Percentiles rank a stretch among this genome's conserved stretches.
Conservation (phyloP, 208 protist species). For the Phytomonas francai region DNA sequence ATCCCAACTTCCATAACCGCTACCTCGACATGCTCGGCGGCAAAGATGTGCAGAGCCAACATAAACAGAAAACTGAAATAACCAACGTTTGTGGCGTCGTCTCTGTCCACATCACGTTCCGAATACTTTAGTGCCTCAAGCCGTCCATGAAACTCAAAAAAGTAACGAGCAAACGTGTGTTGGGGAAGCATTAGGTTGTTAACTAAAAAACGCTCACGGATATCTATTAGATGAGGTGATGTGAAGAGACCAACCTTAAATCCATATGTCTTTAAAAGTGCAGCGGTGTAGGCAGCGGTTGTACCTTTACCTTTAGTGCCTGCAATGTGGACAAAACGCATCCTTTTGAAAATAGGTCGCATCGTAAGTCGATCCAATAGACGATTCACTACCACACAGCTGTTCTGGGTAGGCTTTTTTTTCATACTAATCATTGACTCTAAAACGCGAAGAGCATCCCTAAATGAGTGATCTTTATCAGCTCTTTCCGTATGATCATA, state of each 20-base stretch:
- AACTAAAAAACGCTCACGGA: slow-evolving; percentile 81
- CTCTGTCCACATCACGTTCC: slow-evolving; percentile 44
- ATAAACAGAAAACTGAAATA: slow-evolving; percentile 89
- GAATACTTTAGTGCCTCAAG: slow-evolving; percentile 44
- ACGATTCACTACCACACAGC: slow-evolving; percentile 77
- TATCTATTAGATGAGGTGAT: slow-evolving; percentile 84
- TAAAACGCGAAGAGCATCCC: slow-evolving; percentile 47
- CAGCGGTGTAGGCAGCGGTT: slow-evolving; percentile 69
- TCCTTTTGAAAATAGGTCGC: slow-evolving; percentile 82
- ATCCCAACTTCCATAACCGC: slow-evolving; percentile 92
- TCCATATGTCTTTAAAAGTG: slow-evolving; percentile 73
- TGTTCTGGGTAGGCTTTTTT: slow-evolving; percentile 60
- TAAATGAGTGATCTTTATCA: slow-evolving; percentile 34
- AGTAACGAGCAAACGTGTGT: slow-evolving; percentile 58
- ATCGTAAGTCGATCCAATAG: slow-evolving; percentile 84
- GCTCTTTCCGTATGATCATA: background rate
- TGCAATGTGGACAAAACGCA: slow-evolving; percentile 91
- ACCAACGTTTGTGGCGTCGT: slow-evolving; percentile 26
- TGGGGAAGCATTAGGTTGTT: slow-evolving; percentile 60
- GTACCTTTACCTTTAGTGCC: slow-evolving; percentile 92
- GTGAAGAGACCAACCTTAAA: slow-evolving; percentile 87
- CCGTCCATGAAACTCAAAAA: slow-evolving; percentile 67
- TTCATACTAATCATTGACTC: slow-evolving; percentile 34
- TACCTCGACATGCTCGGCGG: slow-evolving; percentile 78
- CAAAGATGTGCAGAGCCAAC: slow-evolving; percentile 69